These are phyloP conservation scores for Candida ovalis DNA, from an alignment of 805 yeast genomes.

Conservation along the genomic window DNA sequence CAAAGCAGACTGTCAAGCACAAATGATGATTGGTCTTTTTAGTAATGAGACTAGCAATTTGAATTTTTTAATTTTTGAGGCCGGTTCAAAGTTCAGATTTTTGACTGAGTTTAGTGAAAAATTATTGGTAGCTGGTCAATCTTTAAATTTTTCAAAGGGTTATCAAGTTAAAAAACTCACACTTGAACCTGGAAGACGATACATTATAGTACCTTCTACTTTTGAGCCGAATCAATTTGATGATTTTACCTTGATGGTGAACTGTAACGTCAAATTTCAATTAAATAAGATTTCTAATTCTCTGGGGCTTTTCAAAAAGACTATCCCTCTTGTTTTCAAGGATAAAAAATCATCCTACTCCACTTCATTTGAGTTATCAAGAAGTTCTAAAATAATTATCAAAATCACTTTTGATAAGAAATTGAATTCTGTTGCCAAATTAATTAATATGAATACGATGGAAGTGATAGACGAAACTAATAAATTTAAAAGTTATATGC, in stretches of 20 bases:
- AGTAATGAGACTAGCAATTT: slow-evolving; percentile 26
- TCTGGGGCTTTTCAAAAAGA: slow-evolving; percentile 11
- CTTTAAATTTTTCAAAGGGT: slow-evolving; percentile 33
- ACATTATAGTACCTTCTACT: slow-evolving; percentile 45
- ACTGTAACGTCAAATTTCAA: slow-evolving; percentile 15
- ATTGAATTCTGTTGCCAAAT: not conserved
- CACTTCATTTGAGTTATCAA: slow-evolving; percentile 4
- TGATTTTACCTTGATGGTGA: slow-evolving; percentile 32
- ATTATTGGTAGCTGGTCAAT: slow-evolving; percentile 25
- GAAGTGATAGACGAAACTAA: not conserved
- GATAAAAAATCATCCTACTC: not conserved
- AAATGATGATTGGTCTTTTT: slow-evolving; percentile 25
- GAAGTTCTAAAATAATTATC: slow-evolving; percentile 5
- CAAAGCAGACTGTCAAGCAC: slow-evolving; percentile 9
- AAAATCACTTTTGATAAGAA: slow-evolving; percentile 1
- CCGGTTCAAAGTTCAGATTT: slow-evolving; percentile 23
- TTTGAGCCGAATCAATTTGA: slow-evolving; percentile 32
- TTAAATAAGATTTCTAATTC: slow-evolving; percentile 5
- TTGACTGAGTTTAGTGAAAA: slow-evolving; percentile 27
- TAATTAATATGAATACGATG: not conserved
- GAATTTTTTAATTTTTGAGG: slow-evolving; percentile 43
- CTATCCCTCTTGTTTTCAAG: not conserved
- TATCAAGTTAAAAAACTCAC: slow-evolving; percentile 22
- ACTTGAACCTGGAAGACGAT: slow-evolving; percentile 33
- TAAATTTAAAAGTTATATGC: not conserved